Conservation (phyloP, 2,329 filamentous ascomycete species). For the Alternaria triticimaculans region DNA sequence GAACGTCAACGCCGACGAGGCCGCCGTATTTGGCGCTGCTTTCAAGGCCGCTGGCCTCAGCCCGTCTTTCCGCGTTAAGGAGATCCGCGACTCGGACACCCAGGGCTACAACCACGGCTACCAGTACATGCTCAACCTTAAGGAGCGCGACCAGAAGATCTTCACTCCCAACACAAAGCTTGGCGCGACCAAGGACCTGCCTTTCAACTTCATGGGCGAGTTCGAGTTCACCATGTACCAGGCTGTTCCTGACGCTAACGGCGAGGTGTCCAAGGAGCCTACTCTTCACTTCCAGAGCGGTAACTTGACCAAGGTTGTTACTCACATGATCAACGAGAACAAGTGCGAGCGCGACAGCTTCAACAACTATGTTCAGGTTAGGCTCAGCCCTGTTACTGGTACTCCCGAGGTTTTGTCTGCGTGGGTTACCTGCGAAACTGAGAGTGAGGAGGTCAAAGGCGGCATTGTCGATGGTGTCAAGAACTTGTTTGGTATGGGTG, state of each 20-base stretch:
- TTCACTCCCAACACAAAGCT: conserved; percentile 80
- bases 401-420: conserved; percentile 79
- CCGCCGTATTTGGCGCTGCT: conserved; percentile 92
- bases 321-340: conserved; percentile 77
- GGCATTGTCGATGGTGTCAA: conserved; percentile 93
- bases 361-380: conserved; percentile 78
- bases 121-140: conserved; percentile 73
- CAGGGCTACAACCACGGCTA: conserved; percentile 76
- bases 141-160: conserved; percentile 78
- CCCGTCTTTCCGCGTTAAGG: conserved; percentile 96
- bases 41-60: conserved; percentile 93
- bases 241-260: conserved; percentile 61
- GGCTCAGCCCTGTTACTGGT: conserved; percentile 74
- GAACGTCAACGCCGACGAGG: conserved; percentile 97
- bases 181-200: conserved; percentile 81
- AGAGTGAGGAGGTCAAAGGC: conserved; percentile 73
- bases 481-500: conserved; percentile 92
- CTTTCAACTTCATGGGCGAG: conserved; percentile 81
- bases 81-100: conserved; percentile 83
- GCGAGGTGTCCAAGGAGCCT: conserved; percentile 61
- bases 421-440: conserved; percentile 84
- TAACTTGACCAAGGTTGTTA: conserved; percentile 86
- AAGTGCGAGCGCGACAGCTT: conserved; percentile 79
- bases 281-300: conserved; percentile 74
- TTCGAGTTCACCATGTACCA: conserved; percentile 83